Conservation (phyloP, 495 filamentous ascomycete genomes). For the Trichoderma virens region DNA sequence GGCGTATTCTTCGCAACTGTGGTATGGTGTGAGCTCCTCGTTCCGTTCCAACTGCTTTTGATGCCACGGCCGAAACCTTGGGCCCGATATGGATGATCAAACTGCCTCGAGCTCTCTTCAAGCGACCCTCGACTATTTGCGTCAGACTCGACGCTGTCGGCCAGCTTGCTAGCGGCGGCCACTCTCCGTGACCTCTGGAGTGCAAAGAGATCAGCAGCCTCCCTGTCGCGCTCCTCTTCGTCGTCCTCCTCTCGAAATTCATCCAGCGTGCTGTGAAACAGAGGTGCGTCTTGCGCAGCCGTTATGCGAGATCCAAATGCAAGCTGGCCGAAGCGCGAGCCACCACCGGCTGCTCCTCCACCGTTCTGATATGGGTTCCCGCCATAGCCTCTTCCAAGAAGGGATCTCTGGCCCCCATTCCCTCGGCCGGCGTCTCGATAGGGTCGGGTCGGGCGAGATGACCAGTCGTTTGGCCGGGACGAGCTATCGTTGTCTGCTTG, state of each 20-base stretch:
- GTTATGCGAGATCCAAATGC: slow-evolving; percentile 68
- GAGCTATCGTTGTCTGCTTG: slow-evolving; percentile 25
- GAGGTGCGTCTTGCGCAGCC: slow-evolving; percentile 61
- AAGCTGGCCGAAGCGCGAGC: slow-evolving; percentile 65
- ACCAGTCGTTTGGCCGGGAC: slow-evolving; percentile 19
- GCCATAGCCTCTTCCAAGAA: slow-evolving; percentile 30
- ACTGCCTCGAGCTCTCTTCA: slow-evolving; percentile 44
- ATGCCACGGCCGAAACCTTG: slow-evolving; percentile 41
- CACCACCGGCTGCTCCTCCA: slow-evolving; percentile 11
- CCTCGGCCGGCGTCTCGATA: slow-evolving; percentile 14
- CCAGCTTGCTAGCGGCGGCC: slow-evolving; percentile 70
- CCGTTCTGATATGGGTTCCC: slow-evolving; percentile 67
- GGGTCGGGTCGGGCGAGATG: slow-evolving; percentile 24
- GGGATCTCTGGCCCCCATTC: slow-evolving; percentile 20
- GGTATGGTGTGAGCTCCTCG: slow-evolving; percentile 29
- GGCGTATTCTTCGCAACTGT: slow-evolving; percentile 17
- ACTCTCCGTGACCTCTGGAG: slow-evolving; percentile 81
- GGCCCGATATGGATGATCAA: slow-evolving; percentile 23
- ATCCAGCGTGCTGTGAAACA: slow-evolving; percentile 78
- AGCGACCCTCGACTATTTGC: slow-evolving; percentile 53
- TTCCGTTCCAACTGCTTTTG: slow-evolving; percentile 52
- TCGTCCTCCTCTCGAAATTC: slow-evolving; percentile 85
- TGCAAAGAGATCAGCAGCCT: slow-evolving; percentile 88
- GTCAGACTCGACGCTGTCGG: slow-evolving; percentile 74
- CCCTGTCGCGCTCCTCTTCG: slow-evolving; percentile 80